Evolutionary conservation across 2,329 filamentous ascomycete species (phyloP).

Genomic region (Corniculantispora saksenae): DNA sequence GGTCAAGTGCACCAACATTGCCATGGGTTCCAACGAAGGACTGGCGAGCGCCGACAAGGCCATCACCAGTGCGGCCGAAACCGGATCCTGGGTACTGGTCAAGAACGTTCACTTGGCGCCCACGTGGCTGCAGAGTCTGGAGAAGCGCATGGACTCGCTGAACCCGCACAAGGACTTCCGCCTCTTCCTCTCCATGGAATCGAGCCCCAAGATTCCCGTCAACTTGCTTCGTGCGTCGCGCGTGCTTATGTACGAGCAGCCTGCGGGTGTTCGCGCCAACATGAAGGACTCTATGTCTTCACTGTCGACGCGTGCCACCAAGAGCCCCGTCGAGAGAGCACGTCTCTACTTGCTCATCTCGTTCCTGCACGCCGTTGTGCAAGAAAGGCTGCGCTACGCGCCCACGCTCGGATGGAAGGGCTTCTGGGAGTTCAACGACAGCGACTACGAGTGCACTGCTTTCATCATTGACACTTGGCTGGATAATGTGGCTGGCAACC

Average conservation of each 20-base stretch:
- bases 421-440: constrained; percentile 99
- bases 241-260: constrained; percentile 97
- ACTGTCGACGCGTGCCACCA: constrained; percentile 71
- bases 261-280: constrained; percentile 91
- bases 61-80: constrained; percentile 86
- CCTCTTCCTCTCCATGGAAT: constrained; percentile 97
- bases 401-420: constrained; percentile 95
- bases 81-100: constrained; percentile 93
- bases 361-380: constrained; percentile 93
- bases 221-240: constrained; percentile 91
- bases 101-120: constrained; percentile 98
- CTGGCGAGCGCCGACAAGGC: constrained; percentile 92
- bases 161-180: constrained; percentile 93
- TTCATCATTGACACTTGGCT: constrained; percentile 97
- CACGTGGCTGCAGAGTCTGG: constrained; percentile 93
- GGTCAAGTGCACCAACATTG: constrained; percentile 90
- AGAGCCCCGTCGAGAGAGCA: constrained; percentile 86
- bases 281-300: constrained; percentile 97
- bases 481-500: constrained; percentile 75
- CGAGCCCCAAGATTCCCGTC: constrained; percentile 93
- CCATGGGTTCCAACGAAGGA: constrained; percentile 98
- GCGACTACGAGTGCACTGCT: constrained; percentile 96
- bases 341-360: constrained; percentile 88
- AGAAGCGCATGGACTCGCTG: constrained; percentile 94
- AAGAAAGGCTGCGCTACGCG: constrained; percentile 91